Evolutionary conservation across 345 rosid genomes (phyloP).

Genomic region (Rhodomyrtus tomentosa): DNA sequence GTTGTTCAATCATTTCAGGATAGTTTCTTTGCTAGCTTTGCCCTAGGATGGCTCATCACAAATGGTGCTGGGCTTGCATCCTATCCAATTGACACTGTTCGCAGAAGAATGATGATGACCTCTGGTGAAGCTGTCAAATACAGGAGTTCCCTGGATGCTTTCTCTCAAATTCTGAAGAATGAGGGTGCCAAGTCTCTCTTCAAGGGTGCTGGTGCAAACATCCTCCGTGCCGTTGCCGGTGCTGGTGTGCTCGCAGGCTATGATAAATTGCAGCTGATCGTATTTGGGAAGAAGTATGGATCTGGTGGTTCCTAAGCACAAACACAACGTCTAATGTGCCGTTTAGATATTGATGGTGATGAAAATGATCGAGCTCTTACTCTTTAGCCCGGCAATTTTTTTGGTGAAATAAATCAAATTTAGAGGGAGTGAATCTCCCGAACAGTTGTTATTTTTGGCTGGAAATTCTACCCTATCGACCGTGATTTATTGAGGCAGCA

Average conservation of each 20-base stretch:
- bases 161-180: constrained; percentile 25
- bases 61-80: constrained; percentile 29
- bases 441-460: background rate
- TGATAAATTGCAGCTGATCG: constrained; percentile 26
- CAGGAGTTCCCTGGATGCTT: constrained; percentile 23
- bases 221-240: constrained; percentile 26
- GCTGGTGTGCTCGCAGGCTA: constrained; percentile 37
- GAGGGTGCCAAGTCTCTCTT: constrained; percentile 28
- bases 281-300: constrained; percentile 26
- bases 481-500: background rate
- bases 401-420: constrained; percentile 1
- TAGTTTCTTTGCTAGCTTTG: constrained; percentile 32
- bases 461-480: background rate
- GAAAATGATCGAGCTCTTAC: background rate
- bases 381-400: background rate
- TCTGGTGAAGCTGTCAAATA: constrained; percentile 33
- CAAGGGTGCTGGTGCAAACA: constrained; percentile 36
- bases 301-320: constrained; percentile 13
- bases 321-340: background rate
- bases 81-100: constrained; percentile 30
- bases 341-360: constrained; percentile 9
- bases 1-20: constrained; percentile 10
- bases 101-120: constrained; percentile 44
- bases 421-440: constrained; percentile 1
- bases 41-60: constrained; percentile 26